A percentile compares a stretch with the other conserved stretches of the same genome.
phyloP scores from a whole-genome alignment of 2,329 filamentous ascomycete species.

The Bretziella fagacearum region DNA sequence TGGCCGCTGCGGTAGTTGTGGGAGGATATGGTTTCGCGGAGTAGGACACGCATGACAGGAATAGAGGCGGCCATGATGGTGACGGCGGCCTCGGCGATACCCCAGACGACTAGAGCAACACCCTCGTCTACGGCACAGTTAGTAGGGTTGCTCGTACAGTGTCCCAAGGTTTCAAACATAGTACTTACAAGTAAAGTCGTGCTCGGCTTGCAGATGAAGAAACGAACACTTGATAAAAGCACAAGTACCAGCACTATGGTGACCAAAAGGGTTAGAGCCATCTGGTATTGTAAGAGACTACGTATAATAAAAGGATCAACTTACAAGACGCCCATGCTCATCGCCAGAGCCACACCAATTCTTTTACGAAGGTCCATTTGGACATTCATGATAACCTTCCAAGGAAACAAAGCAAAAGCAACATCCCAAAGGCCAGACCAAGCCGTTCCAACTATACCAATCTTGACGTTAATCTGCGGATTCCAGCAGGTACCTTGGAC shows the following conservation, averaged over 20 bases:
- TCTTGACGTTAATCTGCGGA: constrained; percentile 9
- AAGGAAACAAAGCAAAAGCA: constrained; percentile 17
- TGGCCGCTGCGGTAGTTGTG: too few relatives aligned
- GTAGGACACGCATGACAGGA: constrained; percentile 17
- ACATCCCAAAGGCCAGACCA: constrained; percentile 17
- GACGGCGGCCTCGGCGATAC: constrained; percentile 14
- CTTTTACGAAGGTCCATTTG: constrained; percentile 20
- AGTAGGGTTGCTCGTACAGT: not conserved
- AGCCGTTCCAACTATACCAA: constrained; percentile 7
- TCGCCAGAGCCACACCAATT: constrained; percentile 18
- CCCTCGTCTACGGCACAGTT: constrained; percentile 3
- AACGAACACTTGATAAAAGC: constrained; percentile 12
- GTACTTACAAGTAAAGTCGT: constrained; percentile 11
- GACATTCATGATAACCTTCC: constrained; percentile 18
- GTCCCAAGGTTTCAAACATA: not conserved
- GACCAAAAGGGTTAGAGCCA: too few relatives aligned
- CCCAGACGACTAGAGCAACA: constrained; percentile 15
- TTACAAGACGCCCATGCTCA: constrained; percentile 20
- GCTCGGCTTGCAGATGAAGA: not conserved
- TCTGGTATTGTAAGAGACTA: not conserved
- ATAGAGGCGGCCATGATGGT: constrained; percentile 18
- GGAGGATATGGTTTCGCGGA: too few relatives aligned
- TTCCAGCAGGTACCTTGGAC: constrained; percentile 18
- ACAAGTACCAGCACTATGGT: constrained; percentile 8
- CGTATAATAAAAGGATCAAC: not conserved